Percentiles rank a stretch among this genome's conserved stretches.
phyloP scores from a whole-genome alignment of 2,329 filamentous ascomycete genomes.

The Sarocladium oryzae region DNA sequence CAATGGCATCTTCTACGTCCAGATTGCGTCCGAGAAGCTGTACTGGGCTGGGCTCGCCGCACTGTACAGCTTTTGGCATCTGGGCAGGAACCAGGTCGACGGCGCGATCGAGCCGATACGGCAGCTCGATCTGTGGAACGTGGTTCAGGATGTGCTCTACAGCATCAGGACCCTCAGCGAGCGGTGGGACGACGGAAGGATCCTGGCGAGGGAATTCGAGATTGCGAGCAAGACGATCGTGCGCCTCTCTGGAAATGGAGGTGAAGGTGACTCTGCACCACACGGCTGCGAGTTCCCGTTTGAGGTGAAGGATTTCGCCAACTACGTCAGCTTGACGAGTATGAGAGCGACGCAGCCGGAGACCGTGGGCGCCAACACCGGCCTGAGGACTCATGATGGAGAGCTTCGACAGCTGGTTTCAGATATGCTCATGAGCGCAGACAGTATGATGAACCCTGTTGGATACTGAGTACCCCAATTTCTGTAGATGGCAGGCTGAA shows the following conservation, averaged over 20 bases:
- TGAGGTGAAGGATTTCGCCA: conserved; percentile 14
- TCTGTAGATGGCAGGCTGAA: background rate
- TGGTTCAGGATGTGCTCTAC: conserved; percentile 16
- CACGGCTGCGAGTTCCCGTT: conserved; percentile 9
- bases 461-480: background rate
- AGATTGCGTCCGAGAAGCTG: conserved; percentile 19
- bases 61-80: conserved; percentile 18
- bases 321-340: conserved; percentile 17
- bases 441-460: background rate
- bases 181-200: conserved; percentile 19
- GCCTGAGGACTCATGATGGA: background rate
- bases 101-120: background rate
- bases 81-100: conserved; percentile 2
- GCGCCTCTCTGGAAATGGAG: conserved; percentile 12
- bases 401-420: conserved; percentile 9
- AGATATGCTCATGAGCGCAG: conserved; percentile 5
- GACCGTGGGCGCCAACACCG: background rate
- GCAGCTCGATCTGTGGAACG: conserved; percentile 16
- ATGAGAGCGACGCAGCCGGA: conserved; percentile 12
- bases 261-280: background rate
- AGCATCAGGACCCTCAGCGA: conserved; percentile 17
- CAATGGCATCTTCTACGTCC: conserved; percentile 19
- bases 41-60: conserved; percentile 18
- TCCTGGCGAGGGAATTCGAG: conserved; percentile 15
- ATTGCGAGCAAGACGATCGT: conserved; percentile 11